A percentile compares a stretch with the other conserved stretches of the same genome.
phyloP scores from a whole-genome alignment of 2,329 filamentous ascomycete genomes.

The Lachnellula arida region DNA sequence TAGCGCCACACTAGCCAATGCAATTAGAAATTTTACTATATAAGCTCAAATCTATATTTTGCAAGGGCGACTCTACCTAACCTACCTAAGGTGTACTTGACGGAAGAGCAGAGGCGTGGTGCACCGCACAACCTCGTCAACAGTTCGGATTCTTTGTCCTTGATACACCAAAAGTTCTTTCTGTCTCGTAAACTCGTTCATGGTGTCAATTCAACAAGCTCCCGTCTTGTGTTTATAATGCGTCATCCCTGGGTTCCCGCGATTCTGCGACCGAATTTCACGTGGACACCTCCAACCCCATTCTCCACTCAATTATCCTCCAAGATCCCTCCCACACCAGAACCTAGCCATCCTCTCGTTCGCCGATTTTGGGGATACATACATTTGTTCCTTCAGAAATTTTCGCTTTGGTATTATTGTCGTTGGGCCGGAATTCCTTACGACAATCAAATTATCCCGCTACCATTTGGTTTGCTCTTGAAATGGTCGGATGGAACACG shows the following conservation, averaged over 20 bases:
- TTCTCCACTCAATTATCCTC: slow-evolving; percentile 9
- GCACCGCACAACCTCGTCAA: too few relatives aligned
- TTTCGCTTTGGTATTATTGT: slow-evolving; percentile 33
- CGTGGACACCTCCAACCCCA: slow-evolving; percentile 17
- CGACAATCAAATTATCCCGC: slow-evolving; percentile 31
- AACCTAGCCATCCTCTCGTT: slow-evolving; percentile 15
- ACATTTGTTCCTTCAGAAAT: slow-evolving; percentile 27
- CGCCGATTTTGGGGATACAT: slow-evolving; percentile 29
- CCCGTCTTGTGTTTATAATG: not conserved
- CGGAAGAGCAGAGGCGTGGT: too few relatives aligned
- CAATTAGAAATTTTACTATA: too few relatives aligned
- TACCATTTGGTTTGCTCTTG: slow-evolving; percentile 36
- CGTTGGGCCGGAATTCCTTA: slow-evolving; percentile 26
- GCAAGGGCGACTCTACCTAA: too few relatives aligned
- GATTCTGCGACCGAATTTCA: slow-evolving; percentile 13
- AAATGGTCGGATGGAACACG: slow-evolving; percentile 36
- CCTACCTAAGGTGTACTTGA: too few relatives aligned
- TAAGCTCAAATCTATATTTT: too few relatives aligned
- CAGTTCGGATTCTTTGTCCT: too few relatives aligned
- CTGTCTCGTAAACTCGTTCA: too few relatives aligned
- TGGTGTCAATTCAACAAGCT: not conserved
- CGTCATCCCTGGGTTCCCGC: slow-evolving; percentile 2
- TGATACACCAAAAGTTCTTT: too few relatives aligned
- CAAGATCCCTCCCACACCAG: slow-evolving; percentile 25
- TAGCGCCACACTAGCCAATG: too few relatives aligned